Conservation (phyloP, 208 protist genomes). For the Wallacemonas sp. region DNA sequence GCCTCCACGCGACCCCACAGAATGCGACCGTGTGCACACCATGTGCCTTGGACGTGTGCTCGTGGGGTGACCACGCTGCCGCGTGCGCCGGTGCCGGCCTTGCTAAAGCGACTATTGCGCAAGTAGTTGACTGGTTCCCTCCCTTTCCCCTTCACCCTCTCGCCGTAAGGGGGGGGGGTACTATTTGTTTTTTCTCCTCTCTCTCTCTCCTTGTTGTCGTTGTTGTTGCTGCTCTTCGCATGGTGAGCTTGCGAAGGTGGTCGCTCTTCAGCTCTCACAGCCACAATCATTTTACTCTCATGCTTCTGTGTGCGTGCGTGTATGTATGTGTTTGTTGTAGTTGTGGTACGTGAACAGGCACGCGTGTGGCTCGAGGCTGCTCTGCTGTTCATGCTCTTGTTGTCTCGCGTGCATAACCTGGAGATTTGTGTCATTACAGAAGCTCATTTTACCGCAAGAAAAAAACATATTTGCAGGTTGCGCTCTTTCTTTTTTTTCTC, state of each 20-base stretch:
- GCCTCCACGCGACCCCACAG: not conserved
- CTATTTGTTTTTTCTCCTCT: conserved; percentile 5
- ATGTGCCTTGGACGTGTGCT: too few relatives aligned
- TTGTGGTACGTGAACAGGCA: too few relatives aligned
- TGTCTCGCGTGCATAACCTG: not conserved
- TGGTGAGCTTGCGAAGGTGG: too few relatives aligned
- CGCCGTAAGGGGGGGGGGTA: too few relatives aligned
- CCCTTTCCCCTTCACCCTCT: too few relatives aligned
- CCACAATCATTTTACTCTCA: too few relatives aligned
- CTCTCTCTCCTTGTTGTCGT: not conserved
- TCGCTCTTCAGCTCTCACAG: too few relatives aligned
- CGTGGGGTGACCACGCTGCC: too few relatives aligned
- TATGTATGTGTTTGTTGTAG: not conserved
- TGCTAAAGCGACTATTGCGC: not conserved
- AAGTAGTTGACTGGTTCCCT: not conserved
- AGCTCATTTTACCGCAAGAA: too few relatives aligned
- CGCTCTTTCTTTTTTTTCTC: not conserved
- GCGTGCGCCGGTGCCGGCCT: too few relatives aligned
- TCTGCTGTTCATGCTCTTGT: not conserved
- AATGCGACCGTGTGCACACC: not conserved
- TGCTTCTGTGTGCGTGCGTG: not conserved
- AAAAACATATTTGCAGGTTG: too few relatives aligned
- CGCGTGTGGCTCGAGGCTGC: not conserved
- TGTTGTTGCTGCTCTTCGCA: too few relatives aligned
- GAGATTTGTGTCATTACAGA: not conserved